A percentile compares a stretch with the other conserved stretches of the same genome.
phyloP scores from a whole-genome alignment of 768 basidiomycete genomes.

The Pluteus cervinus region DNA sequence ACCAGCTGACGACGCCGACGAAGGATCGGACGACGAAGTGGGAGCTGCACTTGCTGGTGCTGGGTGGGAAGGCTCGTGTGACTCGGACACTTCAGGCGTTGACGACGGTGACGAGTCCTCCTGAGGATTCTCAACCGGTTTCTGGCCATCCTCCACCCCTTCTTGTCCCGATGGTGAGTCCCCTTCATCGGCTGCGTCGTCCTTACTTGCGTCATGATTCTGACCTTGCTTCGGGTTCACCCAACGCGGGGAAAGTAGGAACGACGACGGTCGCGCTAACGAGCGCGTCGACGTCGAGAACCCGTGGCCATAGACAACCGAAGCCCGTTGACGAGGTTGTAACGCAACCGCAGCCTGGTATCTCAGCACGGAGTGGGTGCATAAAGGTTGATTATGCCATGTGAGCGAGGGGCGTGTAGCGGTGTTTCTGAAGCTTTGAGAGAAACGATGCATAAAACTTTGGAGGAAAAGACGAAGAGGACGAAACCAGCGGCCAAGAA shows the following conservation, averaged over 20 bases:
- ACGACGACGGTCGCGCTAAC: constrained; percentile 2
- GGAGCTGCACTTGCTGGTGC: constrained; percentile 7
- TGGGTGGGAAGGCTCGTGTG: background rate
- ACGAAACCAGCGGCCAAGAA: too few relatives aligned
- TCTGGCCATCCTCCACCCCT: background rate
- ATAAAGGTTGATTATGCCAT: too few relatives aligned
- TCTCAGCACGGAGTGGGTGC: too few relatives aligned
- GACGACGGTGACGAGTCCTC: background rate
- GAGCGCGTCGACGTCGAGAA: too few relatives aligned
- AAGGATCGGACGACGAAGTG: constrained; percentile 10
- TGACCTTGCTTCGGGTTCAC: constrained; percentile 5
- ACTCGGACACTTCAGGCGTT: background rate
- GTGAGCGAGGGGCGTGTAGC: too few relatives aligned
- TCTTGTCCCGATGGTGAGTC: too few relatives aligned
- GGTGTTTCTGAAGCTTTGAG: too few relatives aligned
- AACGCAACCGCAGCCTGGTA: too few relatives aligned
- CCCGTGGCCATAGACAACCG: too few relatives aligned
- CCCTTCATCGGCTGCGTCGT: constrained; percentile 2
- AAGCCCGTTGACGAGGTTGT: too few relatives aligned
- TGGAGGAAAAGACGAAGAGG: too few relatives aligned
- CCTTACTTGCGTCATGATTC: background rate
- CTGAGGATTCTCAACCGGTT: background rate
- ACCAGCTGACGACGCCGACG: constrained; percentile 13
- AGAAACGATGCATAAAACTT: too few relatives aligned
- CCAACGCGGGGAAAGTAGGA: constrained; percentile 6